These are phyloP conservation scores for Xerocomellus chrysenteron DNA, from an alignment of 768 basidiomycete genomes.

Conservation along the genomic window DNA sequence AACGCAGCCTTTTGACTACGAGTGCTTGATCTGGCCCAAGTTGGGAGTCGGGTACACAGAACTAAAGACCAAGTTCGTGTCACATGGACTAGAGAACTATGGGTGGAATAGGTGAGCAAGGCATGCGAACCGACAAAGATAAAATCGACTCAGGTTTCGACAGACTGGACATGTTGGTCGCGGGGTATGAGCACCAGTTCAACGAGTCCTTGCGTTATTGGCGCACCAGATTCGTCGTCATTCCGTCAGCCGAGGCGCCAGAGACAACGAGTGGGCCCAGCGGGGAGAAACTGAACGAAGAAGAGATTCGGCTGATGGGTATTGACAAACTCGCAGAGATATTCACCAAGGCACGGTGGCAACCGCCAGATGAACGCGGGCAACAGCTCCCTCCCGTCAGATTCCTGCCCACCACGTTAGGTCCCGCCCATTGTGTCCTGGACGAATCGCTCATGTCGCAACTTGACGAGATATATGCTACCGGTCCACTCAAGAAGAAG, in stretches of 20 bases:
- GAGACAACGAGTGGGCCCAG: slow-evolving; percentile 52
- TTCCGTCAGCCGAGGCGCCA: slow-evolving; percentile 78
- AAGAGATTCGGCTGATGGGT: slow-evolving; percentile 84
- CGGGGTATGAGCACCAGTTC: slow-evolving; percentile 78
- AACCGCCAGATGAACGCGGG: slow-evolving; percentile 42
- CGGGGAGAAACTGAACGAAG: slow-evolving; percentile 78
- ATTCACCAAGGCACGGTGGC: slow-evolving; percentile 84
- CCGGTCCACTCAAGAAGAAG: slow-evolving; percentile 75
- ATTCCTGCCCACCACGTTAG: slow-evolving; percentile 82
- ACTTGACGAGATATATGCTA: slow-evolving; percentile 75
- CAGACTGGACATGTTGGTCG: slow-evolving; percentile 83
- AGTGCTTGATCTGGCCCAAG: slow-evolving; percentile 93
- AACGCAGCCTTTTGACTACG: slow-evolving; percentile 68
- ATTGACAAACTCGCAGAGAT: slow-evolving; percentile 90
- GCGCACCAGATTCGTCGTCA: slow-evolving; percentile 91
- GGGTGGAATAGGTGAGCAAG: slow-evolving; percentile 76
- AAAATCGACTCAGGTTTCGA: background rate
- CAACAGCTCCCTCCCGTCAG: slow-evolving; percentile 59
- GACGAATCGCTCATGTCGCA: slow-evolving; percentile 79
- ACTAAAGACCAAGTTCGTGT: slow-evolving; percentile 67
- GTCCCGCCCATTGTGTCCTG: slow-evolving; percentile 73
- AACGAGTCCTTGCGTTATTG: slow-evolving; percentile 86
- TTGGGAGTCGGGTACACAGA: slow-evolving; percentile 86
- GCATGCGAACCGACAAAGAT: background rate
- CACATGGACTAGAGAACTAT: slow-evolving; percentile 79